Conservation (phyloP, 2,329 filamentous ascomycete species). For the Lachnellula hyalina region DNA sequence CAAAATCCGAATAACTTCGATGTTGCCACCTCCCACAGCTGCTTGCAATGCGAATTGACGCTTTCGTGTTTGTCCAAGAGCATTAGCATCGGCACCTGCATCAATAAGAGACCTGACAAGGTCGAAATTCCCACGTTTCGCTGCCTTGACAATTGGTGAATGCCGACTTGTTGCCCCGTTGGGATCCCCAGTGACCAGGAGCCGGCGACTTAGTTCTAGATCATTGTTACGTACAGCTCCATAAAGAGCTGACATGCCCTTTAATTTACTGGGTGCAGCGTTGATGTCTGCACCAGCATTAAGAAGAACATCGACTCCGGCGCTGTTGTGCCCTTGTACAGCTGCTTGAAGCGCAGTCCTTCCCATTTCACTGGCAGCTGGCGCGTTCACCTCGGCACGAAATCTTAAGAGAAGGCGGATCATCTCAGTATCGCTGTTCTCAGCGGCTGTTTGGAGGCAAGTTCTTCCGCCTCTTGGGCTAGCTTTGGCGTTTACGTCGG, state of each 20-base stretch:
- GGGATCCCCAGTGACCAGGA: constrained; percentile 8
- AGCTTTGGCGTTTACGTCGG: constrained; percentile 11
- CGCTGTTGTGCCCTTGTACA: background rate
- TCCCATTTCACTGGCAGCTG: constrained; percentile 7
- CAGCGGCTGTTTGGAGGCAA: constrained; percentile 9
- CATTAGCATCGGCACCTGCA: constrained; percentile 12
- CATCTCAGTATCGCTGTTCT: constrained; percentile 1
- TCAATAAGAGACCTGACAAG: constrained; percentile 2
- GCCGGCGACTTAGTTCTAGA: background rate
- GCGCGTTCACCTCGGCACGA: constrained; percentile 25
- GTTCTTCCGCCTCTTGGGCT: constrained; percentile 4
- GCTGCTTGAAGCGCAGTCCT: constrained; percentile 9
- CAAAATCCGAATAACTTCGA: constrained; percentile 8
- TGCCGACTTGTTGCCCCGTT: constrained; percentile 7
- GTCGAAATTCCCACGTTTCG: constrained; percentile 6
- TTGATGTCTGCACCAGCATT: constrained; percentile 9
- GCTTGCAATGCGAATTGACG: constrained; percentile 4
- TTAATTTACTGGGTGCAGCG: background rate
- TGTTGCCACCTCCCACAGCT: constrained; percentile 4
- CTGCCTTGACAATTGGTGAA: constrained; percentile 7
- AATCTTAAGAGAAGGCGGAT: constrained; percentile 13
- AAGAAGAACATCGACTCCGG: constrained; percentile 3
- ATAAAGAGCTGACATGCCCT: constrained; percentile 7
- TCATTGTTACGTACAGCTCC: constrained; percentile 6
- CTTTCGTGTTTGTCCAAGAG: background rate